Evolutionary conservation across 768 basidiomycete species (phyloP).

Genomic region (Auriscalpium microsporum): DNA sequence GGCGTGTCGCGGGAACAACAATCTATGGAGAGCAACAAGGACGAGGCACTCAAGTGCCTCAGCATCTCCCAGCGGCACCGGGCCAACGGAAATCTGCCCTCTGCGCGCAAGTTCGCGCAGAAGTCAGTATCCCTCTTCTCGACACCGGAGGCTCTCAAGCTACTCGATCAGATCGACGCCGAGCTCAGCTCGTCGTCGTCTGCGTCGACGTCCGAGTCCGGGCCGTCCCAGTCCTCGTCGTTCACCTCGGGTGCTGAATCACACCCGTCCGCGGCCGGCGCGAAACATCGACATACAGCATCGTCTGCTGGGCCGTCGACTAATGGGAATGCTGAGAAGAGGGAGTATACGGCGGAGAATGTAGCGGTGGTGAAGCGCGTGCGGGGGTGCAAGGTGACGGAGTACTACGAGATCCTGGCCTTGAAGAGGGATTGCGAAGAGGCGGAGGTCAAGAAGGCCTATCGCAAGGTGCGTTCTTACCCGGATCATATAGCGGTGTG

Average conservation of each 20-base stretch:
- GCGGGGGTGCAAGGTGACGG: conserved; percentile 73
- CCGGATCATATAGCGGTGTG: background rate
- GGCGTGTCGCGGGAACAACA: no score
- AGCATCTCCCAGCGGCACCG: conserved; percentile 70
- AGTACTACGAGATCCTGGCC: conserved; percentile 88
- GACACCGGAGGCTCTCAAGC: conserved; percentile 62
- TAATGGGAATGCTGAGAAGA: conserved; percentile 32
- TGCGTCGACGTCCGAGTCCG: conserved; percentile 27
- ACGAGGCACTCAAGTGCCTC: conserved; percentile 81
- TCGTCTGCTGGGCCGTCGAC: conserved; percentile 46
- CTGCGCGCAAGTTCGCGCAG: conserved; percentile 82
- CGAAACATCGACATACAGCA: conserved; percentile 50
- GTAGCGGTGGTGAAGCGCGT: conserved; percentile 77
- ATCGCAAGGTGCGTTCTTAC: conserved; percentile 67
- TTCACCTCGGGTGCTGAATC: conserved; percentile 49
- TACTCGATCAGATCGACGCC: conserved; percentile 60
- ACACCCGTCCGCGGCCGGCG: conserved; percentile 66
- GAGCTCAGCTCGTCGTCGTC: conserved; percentile 35
- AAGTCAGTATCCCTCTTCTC: conserved; percentile 81
- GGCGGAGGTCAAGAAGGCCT: conserved; percentile 85
- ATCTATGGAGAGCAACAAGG: conserved; percentile 78
- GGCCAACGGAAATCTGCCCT: conserved; percentile 59
- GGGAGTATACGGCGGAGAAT: conserved; percentile 85
- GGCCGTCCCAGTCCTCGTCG: conserved; percentile 30
- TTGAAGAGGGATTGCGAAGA: conserved; percentile 78